Evolutionary conservation across 2,329 filamentous ascomycete genomes (phyloP).

Genomic region (Coniochaeta prunicola): DNA sequence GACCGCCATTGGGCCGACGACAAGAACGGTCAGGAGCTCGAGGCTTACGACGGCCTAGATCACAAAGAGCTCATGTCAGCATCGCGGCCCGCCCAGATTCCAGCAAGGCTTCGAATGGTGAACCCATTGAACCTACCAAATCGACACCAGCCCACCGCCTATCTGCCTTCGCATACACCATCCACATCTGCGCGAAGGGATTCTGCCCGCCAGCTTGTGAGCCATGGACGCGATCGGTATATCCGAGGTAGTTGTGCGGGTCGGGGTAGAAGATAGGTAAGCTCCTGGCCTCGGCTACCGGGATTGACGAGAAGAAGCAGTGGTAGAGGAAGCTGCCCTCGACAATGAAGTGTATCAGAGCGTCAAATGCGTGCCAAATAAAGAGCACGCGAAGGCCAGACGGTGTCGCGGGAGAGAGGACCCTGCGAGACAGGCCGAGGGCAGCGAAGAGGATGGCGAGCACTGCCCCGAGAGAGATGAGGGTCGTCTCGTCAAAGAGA

Average conservation of each 20-base stretch:
- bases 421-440: conserved; percentile 38
- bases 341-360: conserved; percentile 82
- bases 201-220: conserved; percentile 48
- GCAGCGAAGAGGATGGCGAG: conserved; percentile 44
- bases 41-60: conserved; percentile 51
- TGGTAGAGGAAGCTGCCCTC: conserved; percentile 91
- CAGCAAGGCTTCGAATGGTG: not conserved
- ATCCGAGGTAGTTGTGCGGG: conserved; percentile 44
- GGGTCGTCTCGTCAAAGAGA: conserved; percentile 52
- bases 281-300: conserved; percentile 17
- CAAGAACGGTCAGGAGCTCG: conserved; percentile 58
- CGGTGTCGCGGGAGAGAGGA: conserved; percentile 41
- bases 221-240: conserved; percentile 44
- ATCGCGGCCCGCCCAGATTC: not conserved
- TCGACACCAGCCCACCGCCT: conserved; percentile 57
- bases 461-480: conserved; percentile 50
- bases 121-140: conserved; percentile 30
- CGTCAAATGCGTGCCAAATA: conserved; percentile 92
- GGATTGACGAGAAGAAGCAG: conserved; percentile 67
- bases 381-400: conserved; percentile 68
- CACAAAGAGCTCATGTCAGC: conserved; percentile 4
- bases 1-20: conserved; percentile 52
- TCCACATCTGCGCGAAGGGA: conserved; percentile 55
- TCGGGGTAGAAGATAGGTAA: conserved; percentile 34
- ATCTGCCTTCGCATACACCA: conserved; percentile 62